Percentiles rank a stretch among this genome's conserved stretches.
These are phyloP conservation scores for Trypanosoma platydactyli DNA, from an alignment of 208 protist genomes.

Conservation along the genomic window DNA sequence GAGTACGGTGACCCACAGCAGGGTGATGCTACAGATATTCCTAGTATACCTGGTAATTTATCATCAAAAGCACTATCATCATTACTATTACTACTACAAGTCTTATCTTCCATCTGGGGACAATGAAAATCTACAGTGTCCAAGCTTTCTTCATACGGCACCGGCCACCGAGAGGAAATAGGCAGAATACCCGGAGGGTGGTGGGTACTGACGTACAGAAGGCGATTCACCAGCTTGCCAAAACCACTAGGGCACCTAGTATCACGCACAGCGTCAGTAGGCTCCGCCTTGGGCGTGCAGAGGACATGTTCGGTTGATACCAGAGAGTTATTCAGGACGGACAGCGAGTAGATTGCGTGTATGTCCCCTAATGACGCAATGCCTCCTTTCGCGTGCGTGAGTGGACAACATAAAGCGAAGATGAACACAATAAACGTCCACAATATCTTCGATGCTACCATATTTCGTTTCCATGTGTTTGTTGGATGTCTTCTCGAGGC, in stretches of 20 bases:
- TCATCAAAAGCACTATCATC: not conserved
- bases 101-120: not conserved
- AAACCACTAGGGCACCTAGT: not conserved
- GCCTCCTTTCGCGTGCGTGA: not conserved
- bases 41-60: slow-evolving; percentile 1
- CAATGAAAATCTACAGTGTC: no score
- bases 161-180: no score
- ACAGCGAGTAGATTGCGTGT: not conserved
- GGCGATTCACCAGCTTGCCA: not conserved
- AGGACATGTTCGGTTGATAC: not conserved
- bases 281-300: not conserved
- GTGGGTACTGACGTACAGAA: not conserved
- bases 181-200: not conserved
- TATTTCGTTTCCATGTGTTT: not conserved
- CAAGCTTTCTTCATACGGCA: no score
- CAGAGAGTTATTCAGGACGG: not conserved
- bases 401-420: not conserved
- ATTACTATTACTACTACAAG: no score
- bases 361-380: not conserved
- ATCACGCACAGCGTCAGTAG: not conserved
- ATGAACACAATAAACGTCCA: not conserved
- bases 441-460: not conserved
- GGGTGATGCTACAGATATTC: slow-evolving; percentile 13
- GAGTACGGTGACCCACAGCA: slow-evolving; percentile 12
- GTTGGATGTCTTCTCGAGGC: no score